These are phyloP conservation scores for Podospora fimiseda DNA, from an alignment of 495 filamentous ascomycete genomes.

Conservation along the genomic window DNA sequence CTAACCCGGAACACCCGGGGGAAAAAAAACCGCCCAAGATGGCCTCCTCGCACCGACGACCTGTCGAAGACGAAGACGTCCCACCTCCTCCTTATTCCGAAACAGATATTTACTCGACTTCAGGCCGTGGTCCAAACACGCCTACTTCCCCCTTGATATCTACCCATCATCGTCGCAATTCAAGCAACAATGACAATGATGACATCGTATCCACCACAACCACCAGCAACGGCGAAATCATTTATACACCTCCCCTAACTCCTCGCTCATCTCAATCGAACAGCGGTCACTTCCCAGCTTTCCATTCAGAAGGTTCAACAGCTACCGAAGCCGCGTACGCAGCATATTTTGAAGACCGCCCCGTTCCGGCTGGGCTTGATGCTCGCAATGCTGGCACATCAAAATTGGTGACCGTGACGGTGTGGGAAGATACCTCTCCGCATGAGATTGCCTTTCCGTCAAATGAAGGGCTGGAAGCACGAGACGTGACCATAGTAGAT, in stretches of 20 bases:
- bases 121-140: slow-evolving; percentile 14
- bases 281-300: background rate
- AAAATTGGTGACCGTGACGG: slow-evolving; percentile 17
- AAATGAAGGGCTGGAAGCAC: slow-evolving; percentile 19
- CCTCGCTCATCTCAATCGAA: slow-evolving; percentile 28
- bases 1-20: slow-evolving; percentile 4
- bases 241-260: slow-evolving; percentile 45
- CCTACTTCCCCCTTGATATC: slow-evolving; percentile 5
- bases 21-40: slow-evolving; percentile 14
- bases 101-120: slow-evolving; percentile 41
- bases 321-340: slow-evolving; percentile 20
- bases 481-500: slow-evolving; percentile 37
- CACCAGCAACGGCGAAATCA: slow-evolving; percentile 27
- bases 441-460: slow-evolving; percentile 30
- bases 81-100: slow-evolving; percentile 47
- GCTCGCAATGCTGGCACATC: slow-evolving; percentile 3
- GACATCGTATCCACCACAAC: slow-evolving; percentile 28
- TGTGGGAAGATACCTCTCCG: slow-evolving; percentile 6
- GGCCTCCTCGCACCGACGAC: slow-evolving; percentile 9
- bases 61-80: slow-evolving; percentile 21
- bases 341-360: slow-evolving; percentile 39
- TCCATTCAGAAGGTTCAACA: background rate
- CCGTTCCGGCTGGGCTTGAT: slow-evolving; percentile 10
- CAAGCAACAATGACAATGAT: slow-evolving; percentile 17
- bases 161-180: slow-evolving; percentile 9